phyloP scores from a whole-genome alignment of 805 yeast species.

The Nakazawaea pomicola region DNA sequence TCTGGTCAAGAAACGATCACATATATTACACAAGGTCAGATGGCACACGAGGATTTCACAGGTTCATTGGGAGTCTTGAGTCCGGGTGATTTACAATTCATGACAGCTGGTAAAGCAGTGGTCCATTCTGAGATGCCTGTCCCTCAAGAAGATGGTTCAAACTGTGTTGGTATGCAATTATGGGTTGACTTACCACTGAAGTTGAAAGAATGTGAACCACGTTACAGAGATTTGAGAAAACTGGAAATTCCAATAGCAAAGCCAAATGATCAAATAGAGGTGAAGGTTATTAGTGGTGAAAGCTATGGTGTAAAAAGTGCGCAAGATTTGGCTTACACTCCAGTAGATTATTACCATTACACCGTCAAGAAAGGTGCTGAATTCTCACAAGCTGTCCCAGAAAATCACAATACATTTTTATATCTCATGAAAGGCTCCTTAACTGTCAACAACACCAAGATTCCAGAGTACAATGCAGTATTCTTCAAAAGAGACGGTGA shows the following conservation, averaged over 20 bases:
- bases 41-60: conserved; percentile 84
- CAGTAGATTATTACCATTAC: conserved; percentile 68
- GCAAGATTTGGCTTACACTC: conserved; percentile 76
- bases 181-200: conserved; percentile 81
- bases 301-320: conserved; percentile 71
- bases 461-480: conserved; percentile 44
- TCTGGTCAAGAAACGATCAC: conserved; percentile 83
- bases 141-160: conserved; percentile 39
- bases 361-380: conserved; percentile 59
- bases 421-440: conserved; percentile 63
- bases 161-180: conserved; percentile 65
- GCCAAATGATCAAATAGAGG: conserved; percentile 58
- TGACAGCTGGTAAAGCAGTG: conserved; percentile 90
- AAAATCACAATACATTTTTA: conserved; percentile 61
- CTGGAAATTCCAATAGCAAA: conserved; percentile 67
- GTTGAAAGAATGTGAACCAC: conserved; percentile 59
- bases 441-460: conserved; percentile 31
- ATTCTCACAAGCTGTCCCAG: conserved; percentile 55
- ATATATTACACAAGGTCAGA: conserved; percentile 54
- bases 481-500: conserved; percentile 73
- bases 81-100: conserved; percentile 85
- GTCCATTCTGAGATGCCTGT: conserved; percentile 87
- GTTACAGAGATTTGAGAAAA: conserved; percentile 71
- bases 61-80: conserved; percentile 73
- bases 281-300: conserved; percentile 74